Base-by-base conservation (phyloP, 1,139 yeast species). In the Taphrina wiesneri region DNA sequence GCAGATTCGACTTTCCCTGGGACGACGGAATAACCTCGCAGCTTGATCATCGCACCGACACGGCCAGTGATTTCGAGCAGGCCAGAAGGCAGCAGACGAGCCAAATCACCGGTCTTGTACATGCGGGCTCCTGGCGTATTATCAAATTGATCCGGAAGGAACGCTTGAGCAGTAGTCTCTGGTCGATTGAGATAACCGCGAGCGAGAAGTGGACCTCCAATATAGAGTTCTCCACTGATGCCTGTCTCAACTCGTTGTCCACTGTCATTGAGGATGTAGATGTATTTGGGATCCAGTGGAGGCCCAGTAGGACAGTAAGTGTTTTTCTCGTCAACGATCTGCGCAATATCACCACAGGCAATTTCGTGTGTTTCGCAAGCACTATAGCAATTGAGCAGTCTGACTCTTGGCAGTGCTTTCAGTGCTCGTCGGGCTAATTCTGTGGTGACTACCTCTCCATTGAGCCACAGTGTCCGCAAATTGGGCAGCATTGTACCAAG, bases 1-100 rank as follows among this genome's bases (percentile, higher is more conserved):
- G 93, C 96, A 23, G 99, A 93, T 75, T 93, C 98, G 73, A 93
- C 93, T 78, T 93, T 99, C 70, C 99, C 99, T 67, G 93, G 81
- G 78, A 93, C 99, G 71, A 93, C 93, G 79, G 99, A 85, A 39
- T 70, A 73, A 11, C 74, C 74, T 15, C 72, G 70, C 6, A 72
- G 51, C 64, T 72, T 72, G 46, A 72, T 71, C 60, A 71, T 73
- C 25, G 68, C 68, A 41, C 72, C 74, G 32, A 67, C 66, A 1
- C 74, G 68, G 3, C 73, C 73, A 11, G 71, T 56, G 30, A 69
- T 70, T 17, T 70, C 66, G 17, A 72, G 62, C 11, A 67, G 62
- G 5, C 71, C 72, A 52, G 67, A 68, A 0, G 65, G 49, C 1
- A 70, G 65, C 69, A 71, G 67, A 2, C 70, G 68, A 4, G 69